Evolutionary conservation across 2,329 filamentous ascomycete genomes (phyloP).

Genomic region (Sporothrix humicola): DNA sequence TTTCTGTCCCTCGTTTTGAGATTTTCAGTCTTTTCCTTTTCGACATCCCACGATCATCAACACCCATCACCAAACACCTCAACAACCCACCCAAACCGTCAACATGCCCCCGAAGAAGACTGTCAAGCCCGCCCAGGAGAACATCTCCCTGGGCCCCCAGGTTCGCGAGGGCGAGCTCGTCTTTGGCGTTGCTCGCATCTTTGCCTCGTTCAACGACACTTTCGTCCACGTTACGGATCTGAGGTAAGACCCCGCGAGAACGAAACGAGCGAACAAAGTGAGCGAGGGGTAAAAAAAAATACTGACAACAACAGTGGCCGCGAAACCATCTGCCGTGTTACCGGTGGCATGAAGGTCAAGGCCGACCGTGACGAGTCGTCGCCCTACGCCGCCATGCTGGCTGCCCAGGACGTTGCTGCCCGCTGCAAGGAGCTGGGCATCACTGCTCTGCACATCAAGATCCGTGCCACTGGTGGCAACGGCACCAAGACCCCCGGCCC

Average conservation of each 20-base stretch:
- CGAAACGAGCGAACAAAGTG: neutral
- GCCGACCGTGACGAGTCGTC: conserved; percentile 99
- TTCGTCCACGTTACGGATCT: conserved; percentile 99
- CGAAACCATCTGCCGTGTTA: conserved; percentile 99
- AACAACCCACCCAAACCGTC: conserved; percentile 47
- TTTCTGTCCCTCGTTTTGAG: conserved; percentile 27
- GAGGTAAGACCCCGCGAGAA: conserved; percentile 62
- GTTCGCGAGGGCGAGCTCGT: conserved; percentile 97
- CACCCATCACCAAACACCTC: conserved; percentile 37
- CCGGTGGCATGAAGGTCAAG: conserved; percentile 99
- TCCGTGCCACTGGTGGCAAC: conserved; percentile 98
- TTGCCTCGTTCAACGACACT: conserved; percentile 92
- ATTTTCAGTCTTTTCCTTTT: conserved; percentile 12
- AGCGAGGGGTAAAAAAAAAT: neutral
- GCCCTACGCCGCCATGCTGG: conserved; percentile 99
- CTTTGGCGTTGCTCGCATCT: conserved; percentile 97
- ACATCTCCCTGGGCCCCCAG: conserved; percentile 97
- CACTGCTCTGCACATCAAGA: conserved; percentile 99
- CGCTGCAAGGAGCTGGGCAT: conserved; percentile 76
- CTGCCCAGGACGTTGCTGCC: conserved; percentile 94
- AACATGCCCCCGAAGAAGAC: conserved; percentile 96
- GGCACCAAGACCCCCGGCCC: conserved; percentile 99
- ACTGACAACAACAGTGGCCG: conserved; percentile 73
- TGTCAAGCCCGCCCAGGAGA: conserved; percentile 85
- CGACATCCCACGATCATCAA: conserved; percentile 39